Evolutionary conservation across 805 yeast genomes (phyloP).

Genomic region (Kodamaea neixiangensis): DNA sequence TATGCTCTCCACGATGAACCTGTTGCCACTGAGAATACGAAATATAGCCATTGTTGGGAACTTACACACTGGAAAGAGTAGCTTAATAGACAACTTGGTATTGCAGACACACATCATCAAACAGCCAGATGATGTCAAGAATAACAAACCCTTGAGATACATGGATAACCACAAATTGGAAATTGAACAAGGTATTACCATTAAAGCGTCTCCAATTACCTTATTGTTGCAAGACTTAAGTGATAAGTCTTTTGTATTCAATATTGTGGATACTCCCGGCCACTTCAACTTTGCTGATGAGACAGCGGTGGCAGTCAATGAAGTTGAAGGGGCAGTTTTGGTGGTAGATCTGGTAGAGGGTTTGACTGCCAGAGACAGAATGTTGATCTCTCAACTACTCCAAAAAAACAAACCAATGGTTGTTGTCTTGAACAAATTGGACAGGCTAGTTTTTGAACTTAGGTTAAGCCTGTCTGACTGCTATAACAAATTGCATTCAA

Average conservation of each 20-base stretch:
- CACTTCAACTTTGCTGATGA: slow-evolving; percentile 86
- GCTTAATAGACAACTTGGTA: slow-evolving; percentile 68
- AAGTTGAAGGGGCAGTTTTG: slow-evolving; percentile 65
- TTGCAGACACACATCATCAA: slow-evolving; percentile 57
- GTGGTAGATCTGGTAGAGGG: slow-evolving; percentile 91
- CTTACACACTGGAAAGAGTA: slow-evolving; percentile 83
- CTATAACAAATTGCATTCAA: slow-evolving; percentile 62
- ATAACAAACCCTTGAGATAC: slow-evolving; percentile 55
- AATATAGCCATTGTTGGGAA: slow-evolving; percentile 82
- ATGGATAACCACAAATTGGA: slow-evolving; percentile 75
- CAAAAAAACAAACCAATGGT: slow-evolving; percentile 51
- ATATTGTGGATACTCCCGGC: slow-evolving; percentile 88
- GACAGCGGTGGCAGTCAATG: slow-evolving; percentile 52
- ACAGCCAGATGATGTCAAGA: slow-evolving; percentile 27
- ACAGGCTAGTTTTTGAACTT: slow-evolving; percentile 79
- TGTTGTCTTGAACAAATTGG: slow-evolving; percentile 78
- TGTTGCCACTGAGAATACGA: slow-evolving; percentile 63
- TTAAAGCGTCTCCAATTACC: slow-evolving; percentile 63
- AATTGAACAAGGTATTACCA: slow-evolving; percentile 65
- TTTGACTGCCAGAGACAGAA: slow-evolving; percentile 53
- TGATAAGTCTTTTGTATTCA: slow-evolving; percentile 56
- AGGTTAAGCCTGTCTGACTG: slow-evolving; percentile 74
- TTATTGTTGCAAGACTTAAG: slow-evolving; percentile 55
- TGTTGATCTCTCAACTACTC: slow-evolving; percentile 54
- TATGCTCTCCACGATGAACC: slow-evolving; percentile 47